A percentile compares a stretch with the other conserved stretches of the same genome.
Conservation (phyloP, 2,329 filamentous ascomycete species). For the Clonostachys sp. region DNA sequence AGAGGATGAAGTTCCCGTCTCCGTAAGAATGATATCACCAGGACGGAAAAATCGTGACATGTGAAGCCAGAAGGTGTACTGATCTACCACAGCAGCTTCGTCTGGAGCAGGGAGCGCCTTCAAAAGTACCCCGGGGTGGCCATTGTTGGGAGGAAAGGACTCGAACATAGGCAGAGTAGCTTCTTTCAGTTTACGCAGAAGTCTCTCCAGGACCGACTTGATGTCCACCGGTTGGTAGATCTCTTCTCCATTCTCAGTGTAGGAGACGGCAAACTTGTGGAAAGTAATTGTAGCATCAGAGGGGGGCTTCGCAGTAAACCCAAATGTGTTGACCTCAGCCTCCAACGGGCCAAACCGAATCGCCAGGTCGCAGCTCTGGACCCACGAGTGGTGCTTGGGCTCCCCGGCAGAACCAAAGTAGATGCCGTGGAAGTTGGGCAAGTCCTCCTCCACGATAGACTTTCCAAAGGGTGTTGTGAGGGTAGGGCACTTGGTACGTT, state of each 20-base stretch:
- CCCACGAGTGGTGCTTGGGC: constrained; percentile 23
- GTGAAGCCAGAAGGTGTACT: constrained; percentile 76
- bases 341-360: constrained; percentile 39
- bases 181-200: no score
- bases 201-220: constrained; percentile 30
- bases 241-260: background rate
- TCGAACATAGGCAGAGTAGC: no score
- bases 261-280: background rate
- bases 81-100: constrained; percentile 45
- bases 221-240: no score
- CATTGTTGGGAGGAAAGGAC: constrained; percentile 61
- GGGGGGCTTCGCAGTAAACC: constrained; percentile 27
- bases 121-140: constrained; percentile 48
- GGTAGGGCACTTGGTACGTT: constrained; percentile 70
- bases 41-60: constrained; percentile 68
- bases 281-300: constrained; percentile 17
- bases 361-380: constrained; percentile 35
- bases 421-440: constrained; percentile 73
- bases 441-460: constrained; percentile 72
- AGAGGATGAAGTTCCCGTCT: constrained; percentile 85
- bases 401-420: constrained; percentile 77
- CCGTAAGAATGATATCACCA: constrained; percentile 76
- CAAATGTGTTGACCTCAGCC: constrained; percentile 39
- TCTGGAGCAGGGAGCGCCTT: constrained; percentile 47
- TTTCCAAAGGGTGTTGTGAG: constrained; percentile 94